Base-by-base conservation (phyloP, 2,329 filamentous ascomycete genomes). In the Exserohilum rostratum region DNA sequence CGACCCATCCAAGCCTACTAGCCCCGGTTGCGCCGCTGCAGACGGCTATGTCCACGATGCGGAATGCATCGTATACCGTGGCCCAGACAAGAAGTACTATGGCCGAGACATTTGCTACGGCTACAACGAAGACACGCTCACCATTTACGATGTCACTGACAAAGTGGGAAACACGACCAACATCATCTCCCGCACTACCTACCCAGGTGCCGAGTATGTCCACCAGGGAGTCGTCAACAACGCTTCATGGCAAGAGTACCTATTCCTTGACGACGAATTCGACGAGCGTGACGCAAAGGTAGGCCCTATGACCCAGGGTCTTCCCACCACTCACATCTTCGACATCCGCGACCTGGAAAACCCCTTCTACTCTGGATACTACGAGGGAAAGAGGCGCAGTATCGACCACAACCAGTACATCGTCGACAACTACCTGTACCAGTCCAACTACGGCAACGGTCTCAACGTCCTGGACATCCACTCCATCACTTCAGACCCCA, bases 31-130 rank as follows among this genome's bases (percentile, higher is more conserved):
- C 61, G 79, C 80, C 5, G 72, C 77, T 18, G 67, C 77, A 13
- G 83, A 85, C 65, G 83, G 82, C 55, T 85, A 85, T 66, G 82
- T 85, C 12, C 83, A 86, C 67, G 83, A 85, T 60, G 83, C 83
- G 1, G 82, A 86, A 71, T 85, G 83, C 66, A 71, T 85, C 18
- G 77, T 81, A 29, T 83, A 83, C 72, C 76, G 74, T 3, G 82
- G 82, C 0, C 81, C 82, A 0, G 77, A 83, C 55, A 68, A 66
- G 29, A 62, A 73, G 27, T 84, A 81, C 69, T 66, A 70, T 7
- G 79, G 77, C 22, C 73, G 74, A 3, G 80, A 84, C 33, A 82
- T 84, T 58, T 84, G 82, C 77, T 82, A 81, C 66, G 79, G 76
- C 31, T 83, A 82, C 76, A 83, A 83, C 70, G 81, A 82, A 59